Base-by-base conservation (phyloP, 352 stramenopile species). In the Elongisporangium anandrum region DNA sequence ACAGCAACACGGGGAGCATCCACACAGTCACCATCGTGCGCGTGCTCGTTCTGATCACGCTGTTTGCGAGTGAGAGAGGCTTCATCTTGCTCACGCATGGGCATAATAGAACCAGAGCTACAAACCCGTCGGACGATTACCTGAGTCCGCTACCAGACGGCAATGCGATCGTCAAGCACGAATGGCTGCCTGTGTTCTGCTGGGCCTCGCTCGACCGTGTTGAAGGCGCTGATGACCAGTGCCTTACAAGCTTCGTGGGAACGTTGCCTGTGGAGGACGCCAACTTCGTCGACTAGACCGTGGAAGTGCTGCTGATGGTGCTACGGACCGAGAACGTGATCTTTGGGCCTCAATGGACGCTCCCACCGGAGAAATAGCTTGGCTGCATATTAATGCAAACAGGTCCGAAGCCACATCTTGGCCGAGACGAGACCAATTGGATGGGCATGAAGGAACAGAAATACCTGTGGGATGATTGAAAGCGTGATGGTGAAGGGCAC, bases 201-300 rank as follows among this genome's bases (percentile, higher is more conserved):
- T 77, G 69, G 69, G 61, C 66, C 39, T 61, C 59, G 34, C 64
- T 63, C 38, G 48, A 65, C 8, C 52, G 64, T 8, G 56, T 54
- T 9, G 65, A 59, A 10, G 52, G 45, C 13, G 38, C 26, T 15
- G 7, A 39, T 16, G 61, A 66, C 16, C 52, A 64, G 26, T 61
- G 53, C 20, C 53, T 61, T 24, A 29, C 56, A 10, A 39, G 38
- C 16, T 77, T 73, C 50, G 53, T 67, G 23, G 65, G 70, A 12
- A 65, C 63, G 0, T 66, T 77, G 15, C 63, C 69, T 2, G 49
- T 58, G 26, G 26, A 45, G 10, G 34, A 12, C 13, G 34, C 34
- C 9, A 17, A 17, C 13, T 17, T 45, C 10, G 34, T 17, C 5
- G 2, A 17, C 13, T 45, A 12, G 34, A 12, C 13, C 1, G 34